Base-by-base conservation (phyloP, 768 basidiomycete species). In the Tubosaeta sp. region DNA sequence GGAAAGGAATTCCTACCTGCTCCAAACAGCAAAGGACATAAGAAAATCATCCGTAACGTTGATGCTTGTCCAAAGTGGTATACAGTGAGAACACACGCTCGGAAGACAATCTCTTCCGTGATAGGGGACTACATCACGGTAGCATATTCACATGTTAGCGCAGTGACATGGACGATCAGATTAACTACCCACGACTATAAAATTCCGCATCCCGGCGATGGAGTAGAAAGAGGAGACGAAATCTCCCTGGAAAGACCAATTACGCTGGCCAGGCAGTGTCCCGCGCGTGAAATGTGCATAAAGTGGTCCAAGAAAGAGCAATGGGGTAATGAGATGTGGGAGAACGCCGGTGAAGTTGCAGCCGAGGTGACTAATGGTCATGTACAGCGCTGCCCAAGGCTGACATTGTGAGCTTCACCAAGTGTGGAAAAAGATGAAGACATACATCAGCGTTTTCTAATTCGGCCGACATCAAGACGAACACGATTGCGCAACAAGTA, bases 101-200 rank as follows among this genome's bases (percentile, higher is more conserved):
- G 76, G 65, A 97, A 98, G 8, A 91, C 89, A 25, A 97, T 52
- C 68, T 98, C 95, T 71, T 99, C 95, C 0, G 95, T 95, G 32
- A 94, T 68, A 0, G 95, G 95, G 4, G 80, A 94, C 92, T 94
- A 53, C 29, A 5, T 44, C 10, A 17, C 31, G 26, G 16, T 6
- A 41, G n/a, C 22, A 27, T 27, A 41, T 29, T 50, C 32, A 47
- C 48, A 41, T 17, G 50, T 45, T 34, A 42, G 38, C 6, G 38
- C 44, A n/a, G 8, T 19, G 26, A 17, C 25, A 29, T 13, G 38
- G 33, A 45, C 17, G 52, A 57, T 35, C 11, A 14, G 14, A 12
- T 33, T 22, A 14, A 48, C 42, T 27, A 66, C 75, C 19, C 50
- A 80, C 82, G 37, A 77, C 52, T 19, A 75, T 45, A 65, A 85